Evolutionary conservation across 352 stramenopile species (phyloP), one percentile per base, ranked within the genome.

Genomic region (Proteromonas lacertae): DNA sequence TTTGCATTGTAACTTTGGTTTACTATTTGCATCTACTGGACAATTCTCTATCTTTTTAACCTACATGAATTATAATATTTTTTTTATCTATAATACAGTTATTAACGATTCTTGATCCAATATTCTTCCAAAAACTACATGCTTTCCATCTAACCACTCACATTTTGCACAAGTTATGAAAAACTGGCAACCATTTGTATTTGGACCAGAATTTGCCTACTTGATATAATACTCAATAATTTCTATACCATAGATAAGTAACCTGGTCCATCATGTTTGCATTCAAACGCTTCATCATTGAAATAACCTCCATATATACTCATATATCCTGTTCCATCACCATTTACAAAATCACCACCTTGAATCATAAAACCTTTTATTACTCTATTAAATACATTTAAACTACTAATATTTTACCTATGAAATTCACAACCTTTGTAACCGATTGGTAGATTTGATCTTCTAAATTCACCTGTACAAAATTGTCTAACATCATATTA

Each of bases 121-220:
- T 28, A 28, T 10, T 31, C 31, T 39, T 1, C 34, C 34, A 31
- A 39, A 93, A 10, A 93, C 87, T 25, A 92, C 75, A 59, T 97
- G 84, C 54, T 94, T 92, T 48, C 71, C 76, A 50, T 96, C 78
- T 41, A 99, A 62, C 53, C 87, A 91, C 22, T 75, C 66, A 42
- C 77, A 96, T 34, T 77, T 53, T 43, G 52, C 50, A 29, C 47
- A 64, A 41, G 47, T 64, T 10, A 93, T 69, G 56, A 92, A 93
- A 56, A 93, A 92, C 66, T 93, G 79, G 38, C 69, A 91, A 35
- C 78, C 74, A 55, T 94, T 93, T 36, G 79, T 92, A 50, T 76
- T 72, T 20, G 75, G 73, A n/a, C 78, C 77, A 31, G 21, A 31
- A 24, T 17, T 14, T 18, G n/a, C 5, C n/a, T n/a, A n/a, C n/a